Conservation (phyloP, 2,329 filamentous ascomycete genomes). For the Aspergillus sp. region DNA sequence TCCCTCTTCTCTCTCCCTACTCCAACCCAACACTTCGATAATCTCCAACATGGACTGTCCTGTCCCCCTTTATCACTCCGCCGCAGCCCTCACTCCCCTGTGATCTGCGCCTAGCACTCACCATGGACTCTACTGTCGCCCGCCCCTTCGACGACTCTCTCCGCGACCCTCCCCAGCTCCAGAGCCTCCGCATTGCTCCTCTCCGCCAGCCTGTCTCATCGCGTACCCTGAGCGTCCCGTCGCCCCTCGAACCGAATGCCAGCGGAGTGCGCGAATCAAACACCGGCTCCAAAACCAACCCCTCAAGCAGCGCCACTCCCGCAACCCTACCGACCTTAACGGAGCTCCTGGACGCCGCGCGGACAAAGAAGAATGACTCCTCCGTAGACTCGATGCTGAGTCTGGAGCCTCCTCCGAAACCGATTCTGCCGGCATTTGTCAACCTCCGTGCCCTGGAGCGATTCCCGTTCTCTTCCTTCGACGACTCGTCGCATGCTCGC, state of each 20-base stretch:
- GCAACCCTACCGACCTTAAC: conserved; percentile 26
- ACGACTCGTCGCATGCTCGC: conserved; percentile 26
- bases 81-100: no score
- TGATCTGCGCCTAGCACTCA: no score
- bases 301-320: conserved; percentile 21
- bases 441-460: conserved; percentile 40
- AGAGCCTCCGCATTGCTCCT: conserved; percentile 38
- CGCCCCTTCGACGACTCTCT: conserved; percentile 33
- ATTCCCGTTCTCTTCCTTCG: conserved; percentile 33
- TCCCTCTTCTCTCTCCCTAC: no score
- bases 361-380: conserved; percentile 28
- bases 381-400: conserved; percentile 20
- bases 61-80: no score
- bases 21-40: no score
- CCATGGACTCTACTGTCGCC: conserved; percentile 17
- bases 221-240: conserved; percentile 32
- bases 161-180: conserved; percentile 34
- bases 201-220: conserved; percentile 38
- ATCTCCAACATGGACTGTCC: no score
- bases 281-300: conserved; percentile 17
- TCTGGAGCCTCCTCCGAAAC: conserved; percentile 30
- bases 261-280: conserved; percentile 23
- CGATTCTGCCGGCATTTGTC: conserved; percentile 38
- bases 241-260: conserved; percentile 38
- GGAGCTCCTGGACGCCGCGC: conserved; percentile 27